Evolutionary conservation across 441 rosid genomes (phyloP).

Genomic region (Corymbia calophylla): DNA sequence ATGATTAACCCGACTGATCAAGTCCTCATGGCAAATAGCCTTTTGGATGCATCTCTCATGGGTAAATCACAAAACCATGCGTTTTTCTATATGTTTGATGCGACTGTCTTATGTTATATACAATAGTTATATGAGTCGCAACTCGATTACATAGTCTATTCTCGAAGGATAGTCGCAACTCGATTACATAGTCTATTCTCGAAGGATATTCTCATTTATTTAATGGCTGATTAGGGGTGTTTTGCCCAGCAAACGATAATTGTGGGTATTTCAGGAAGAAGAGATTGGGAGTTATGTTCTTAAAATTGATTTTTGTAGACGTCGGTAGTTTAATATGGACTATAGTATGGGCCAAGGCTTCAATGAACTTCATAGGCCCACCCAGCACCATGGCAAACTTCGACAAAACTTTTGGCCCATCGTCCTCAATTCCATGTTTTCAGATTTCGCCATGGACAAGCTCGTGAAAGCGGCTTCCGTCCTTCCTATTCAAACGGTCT

Average conservation of each 20-base stretch:
- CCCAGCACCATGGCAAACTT: not conserved
- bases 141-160: not conserved
- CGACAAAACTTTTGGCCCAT: not conserved
- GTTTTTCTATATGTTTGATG: not conserved
- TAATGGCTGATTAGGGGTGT: not conserved
- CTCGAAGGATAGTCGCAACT: not conserved
- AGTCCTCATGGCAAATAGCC: constrained; percentile 29
- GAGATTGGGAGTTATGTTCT: not conserved
- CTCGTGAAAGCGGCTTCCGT: not conserved
- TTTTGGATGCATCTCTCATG: constrained; percentile 37
- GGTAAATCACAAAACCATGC: constrained; percentile 18
- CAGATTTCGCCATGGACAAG: not conserved
- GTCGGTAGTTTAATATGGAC: not conserved
- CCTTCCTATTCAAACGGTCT: not conserved
- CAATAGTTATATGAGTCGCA: too few species aligned
- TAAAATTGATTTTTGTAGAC: not conserved
- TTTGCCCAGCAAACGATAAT: not conserved
- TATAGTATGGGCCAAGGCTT: not conserved
- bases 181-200: not conserved
- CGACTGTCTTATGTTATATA: not conserved
- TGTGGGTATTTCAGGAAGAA: not conserved
- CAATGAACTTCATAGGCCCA: not conserved
- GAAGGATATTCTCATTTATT: not conserved
- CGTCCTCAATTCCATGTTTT: not conserved
- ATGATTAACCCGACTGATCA: constrained; percentile 32